Percentiles rank a stretch among this genome's conserved stretches.
These are phyloP conservation scores for Phanerochaete carnosa DNA, from an alignment of 768 basidiomycete genomes.

Conservation along the genomic window DNA sequence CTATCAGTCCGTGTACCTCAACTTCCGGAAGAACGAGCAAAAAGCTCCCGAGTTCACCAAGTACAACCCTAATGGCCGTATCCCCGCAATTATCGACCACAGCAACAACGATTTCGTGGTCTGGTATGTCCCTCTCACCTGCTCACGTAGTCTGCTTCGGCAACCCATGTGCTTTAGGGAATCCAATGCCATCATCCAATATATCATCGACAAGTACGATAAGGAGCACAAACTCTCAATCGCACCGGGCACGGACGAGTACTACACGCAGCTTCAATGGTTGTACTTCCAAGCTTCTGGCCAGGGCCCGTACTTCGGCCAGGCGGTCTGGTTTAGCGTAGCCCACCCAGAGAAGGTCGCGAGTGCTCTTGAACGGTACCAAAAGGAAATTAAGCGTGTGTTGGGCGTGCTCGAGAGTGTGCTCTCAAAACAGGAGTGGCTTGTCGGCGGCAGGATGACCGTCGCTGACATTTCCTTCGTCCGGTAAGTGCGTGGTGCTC, in stretches of 20 bases:
- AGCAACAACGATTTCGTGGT: slow-evolving; percentile 22
- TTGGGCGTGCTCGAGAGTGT: slow-evolving; percentile 19
- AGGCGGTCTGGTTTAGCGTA: slow-evolving; percentile 15
- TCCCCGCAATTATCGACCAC: slow-evolving; percentile 28
- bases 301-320: slow-evolving; percentile 20
- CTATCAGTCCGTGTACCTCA: slow-evolving; percentile 15
- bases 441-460: slow-evolving; percentile 16
- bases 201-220: slow-evolving; percentile 40
- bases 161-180: slow-evolving; percentile 17
- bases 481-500: slow-evolving; percentile 4
- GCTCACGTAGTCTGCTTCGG: background rate
- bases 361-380: slow-evolving; percentile 20
- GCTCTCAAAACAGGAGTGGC: slow-evolving; percentile 20
- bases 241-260: slow-evolving; percentile 3
- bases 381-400: slow-evolving; percentile 19
- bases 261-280: slow-evolving; percentile 31
- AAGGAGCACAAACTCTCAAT: slow-evolving; percentile 28
- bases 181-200: slow-evolving; percentile 37
- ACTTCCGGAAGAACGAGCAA: slow-evolving; percentile 14
- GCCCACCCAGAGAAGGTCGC: slow-evolving; percentile 21
- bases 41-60: slow-evolving; percentile 10
- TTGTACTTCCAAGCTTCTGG: slow-evolving; percentile 33
- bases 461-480: slow-evolving; percentile 18
- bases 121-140: slow-evolving; percentile 14
- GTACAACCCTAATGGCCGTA: slow-evolving; percentile 27